Evolutionary conservation across 176 grass and related monocot genomes (phyloP), one percentile per base, ranked within the genome.

Genomic region (Triticum monococcum): DNA sequence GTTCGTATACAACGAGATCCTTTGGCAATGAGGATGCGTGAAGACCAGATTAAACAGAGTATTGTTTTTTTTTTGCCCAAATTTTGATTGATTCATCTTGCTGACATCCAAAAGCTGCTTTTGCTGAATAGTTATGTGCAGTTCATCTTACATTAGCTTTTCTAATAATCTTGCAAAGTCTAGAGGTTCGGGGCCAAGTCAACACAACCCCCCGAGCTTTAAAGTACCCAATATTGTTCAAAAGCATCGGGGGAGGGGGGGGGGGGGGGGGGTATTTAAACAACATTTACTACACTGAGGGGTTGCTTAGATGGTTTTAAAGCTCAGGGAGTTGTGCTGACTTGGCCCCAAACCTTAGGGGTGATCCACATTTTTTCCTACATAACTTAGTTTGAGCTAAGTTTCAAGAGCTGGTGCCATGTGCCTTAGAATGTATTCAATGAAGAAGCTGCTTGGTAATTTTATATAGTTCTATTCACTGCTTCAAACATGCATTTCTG

Each of bases 21-120:
- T 69, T 89, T 98, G 73, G 91, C 94, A 43, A 96, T 98, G 83
- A 86, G 89, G 36, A 98, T 98, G 97, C 86, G 79, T 31, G 97
- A 98, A 88, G 93, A 94, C 41, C 86, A 89, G 79, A 98, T 91
- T 84, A 98, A 96, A 91, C 86, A 96, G 67, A 96, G 96, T 98
- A 96, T 84, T 89, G 16, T 22, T 77, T 68, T 88, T 75, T 10
- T 76, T 59, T 54, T 16, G 32, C 68, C 66, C 50, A 72, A 73
- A 74, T 23, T 23, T 4, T 24, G 61, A 52, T 84, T 68, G 23
- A 52, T 74, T 65, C 56, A 22, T 83, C 10, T 59, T 77, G 7
- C 30, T 57, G 17, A 72, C 28, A 57, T 83, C 32, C 35, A 68
- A 6, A 63, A 43, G 57, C n/a, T 32, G 45, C 33, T 38, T 17